These are phyloP conservation scores for Hemisphaericaspora subhashii DNA, from an alignment of 1,139 yeast genomes.

Conservation along the genomic window DNA sequence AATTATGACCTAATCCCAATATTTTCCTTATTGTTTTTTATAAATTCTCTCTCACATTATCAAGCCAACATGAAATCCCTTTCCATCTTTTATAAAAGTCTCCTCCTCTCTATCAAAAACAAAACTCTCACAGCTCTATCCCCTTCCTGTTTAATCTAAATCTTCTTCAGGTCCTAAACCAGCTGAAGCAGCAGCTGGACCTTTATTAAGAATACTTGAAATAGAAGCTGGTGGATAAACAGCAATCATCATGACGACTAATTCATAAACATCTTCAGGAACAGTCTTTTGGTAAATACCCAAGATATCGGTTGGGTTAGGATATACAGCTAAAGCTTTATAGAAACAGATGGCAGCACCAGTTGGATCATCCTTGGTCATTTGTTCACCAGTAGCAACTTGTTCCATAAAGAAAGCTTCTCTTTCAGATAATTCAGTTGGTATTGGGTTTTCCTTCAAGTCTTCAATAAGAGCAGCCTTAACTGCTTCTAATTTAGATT, in stretches of 20 bases:
- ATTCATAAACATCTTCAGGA: slow-evolving; percentile 78
- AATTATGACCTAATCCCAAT: not conserved
- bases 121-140: too few species aligned
- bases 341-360: slow-evolving; percentile 89
- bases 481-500: slow-evolving; percentile 59
- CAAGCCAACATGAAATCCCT: too few species aligned
- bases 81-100: too few species aligned
- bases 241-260: slow-evolving; percentile 85
- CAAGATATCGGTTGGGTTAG: slow-evolving; percentile 89
- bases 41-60: not conserved
- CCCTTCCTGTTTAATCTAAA: slow-evolving; percentile 29
- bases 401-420: slow-evolving; percentile 79
- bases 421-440: slow-evolving; percentile 68
- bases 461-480: slow-evolving; percentile 64
- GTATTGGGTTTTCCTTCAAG: slow-evolving; percentile 70
- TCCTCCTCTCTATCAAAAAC: not conserved
- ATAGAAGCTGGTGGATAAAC: slow-evolving; percentile 84
- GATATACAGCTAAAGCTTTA: slow-evolving; percentile 92
- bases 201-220: slow-evolving; percentile 60
- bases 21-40: slow-evolving; percentile 3
- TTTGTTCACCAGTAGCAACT: slow-evolving; percentile 81
- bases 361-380: slow-evolving; percentile 56
- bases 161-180: slow-evolving; percentile 37
- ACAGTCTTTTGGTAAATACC: slow-evolving; percentile 87
- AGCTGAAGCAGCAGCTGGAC: slow-evolving; percentile 17